These are phyloP conservation scores for Coemansia aciculifera DNA, from an alignment of 192 early-diverging fungal genomes.

Conservation along the genomic window DNA sequence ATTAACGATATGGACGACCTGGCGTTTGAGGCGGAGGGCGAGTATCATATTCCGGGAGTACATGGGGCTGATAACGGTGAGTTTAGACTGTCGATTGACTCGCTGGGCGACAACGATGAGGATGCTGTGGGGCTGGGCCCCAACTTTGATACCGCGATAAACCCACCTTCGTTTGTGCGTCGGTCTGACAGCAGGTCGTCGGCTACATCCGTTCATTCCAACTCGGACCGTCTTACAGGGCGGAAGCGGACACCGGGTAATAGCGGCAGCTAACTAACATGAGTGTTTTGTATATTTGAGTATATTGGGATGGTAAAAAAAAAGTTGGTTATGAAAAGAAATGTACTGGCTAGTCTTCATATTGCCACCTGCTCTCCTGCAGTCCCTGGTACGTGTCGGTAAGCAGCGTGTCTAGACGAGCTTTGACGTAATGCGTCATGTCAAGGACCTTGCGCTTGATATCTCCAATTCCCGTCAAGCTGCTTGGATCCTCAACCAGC, in stretches of 20 bases:
- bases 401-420: constrained; percentile 83
- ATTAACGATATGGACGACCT: constrained; percentile 46
- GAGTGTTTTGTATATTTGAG: neutral
- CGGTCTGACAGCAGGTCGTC: constrained; percentile 44
- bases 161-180: neutral
- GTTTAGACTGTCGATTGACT: constrained; percentile 52
- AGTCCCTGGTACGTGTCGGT: constrained; percentile 87
- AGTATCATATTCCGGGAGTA: constrained; percentile 24
- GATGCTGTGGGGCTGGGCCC: constrained; percentile 10
- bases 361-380: constrained; percentile 79
- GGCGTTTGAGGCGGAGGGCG: constrained; percentile 18
- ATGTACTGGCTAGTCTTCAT: constrained; percentile 25
- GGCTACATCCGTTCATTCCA: constrained; percentile 34
- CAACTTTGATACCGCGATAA: neutral
- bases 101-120: constrained; percentile 16
- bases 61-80: constrained; percentile 15
- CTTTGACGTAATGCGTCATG: constrained; percentile 88
- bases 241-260: constrained; percentile 18
- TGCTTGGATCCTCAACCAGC: constrained; percentile 83
- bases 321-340: neutral
- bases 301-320: neutral
- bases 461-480: constrained; percentile 66
- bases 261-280: neutral
- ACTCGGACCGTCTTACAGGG: constrained; percentile 26
- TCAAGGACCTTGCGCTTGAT: constrained; percentile 86